phyloP scores from a whole-genome alignment of 2,329 filamentous ascomycete species.

The Penicillium sp. region DNA sequence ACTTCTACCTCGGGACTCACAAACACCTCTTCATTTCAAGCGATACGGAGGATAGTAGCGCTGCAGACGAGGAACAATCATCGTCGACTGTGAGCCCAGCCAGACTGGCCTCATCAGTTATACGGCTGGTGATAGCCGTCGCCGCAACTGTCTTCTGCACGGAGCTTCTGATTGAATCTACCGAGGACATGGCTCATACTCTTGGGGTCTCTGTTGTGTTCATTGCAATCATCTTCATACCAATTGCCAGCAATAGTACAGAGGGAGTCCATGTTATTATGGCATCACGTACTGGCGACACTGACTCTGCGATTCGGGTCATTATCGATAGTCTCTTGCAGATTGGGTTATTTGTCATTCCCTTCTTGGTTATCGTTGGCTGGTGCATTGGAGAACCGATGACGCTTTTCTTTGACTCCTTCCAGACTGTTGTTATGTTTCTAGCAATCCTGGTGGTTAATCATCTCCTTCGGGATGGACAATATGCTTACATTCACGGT shows the following conservation, averaged over 20 bases:
- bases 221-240: conserved; percentile 69
- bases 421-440: conserved; percentile 69
- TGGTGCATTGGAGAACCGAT: conserved; percentile 68
- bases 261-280: conserved; percentile 73
- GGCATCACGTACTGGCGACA: conserved; percentile 66
- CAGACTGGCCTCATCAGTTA: neutral
- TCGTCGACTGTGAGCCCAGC: neutral
- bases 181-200: conserved; percentile 62
- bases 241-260: conserved; percentile 71
- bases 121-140: conserved; percentile 40
- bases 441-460: conserved; percentile 67
- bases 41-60: conserved; percentile 7
- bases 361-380: conserved; percentile 68
- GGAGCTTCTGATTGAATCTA: conserved; percentile 68
- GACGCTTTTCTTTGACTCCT: conserved; percentile 71
- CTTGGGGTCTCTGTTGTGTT: conserved; percentile 69
- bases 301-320: conserved; percentile 63
- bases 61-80: neutral
- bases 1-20: conserved; percentile 71
- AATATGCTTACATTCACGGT: conserved; percentile 73
- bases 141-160: conserved; percentile 66
- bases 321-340: conserved; percentile 74
- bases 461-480: conserved; percentile 69
- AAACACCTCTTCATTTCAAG: conserved; percentile 61
- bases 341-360: conserved; percentile 71